Base-by-base conservation (phyloP, 176 grass and related monocot genomes). In the Carex kokanica region DNA sequence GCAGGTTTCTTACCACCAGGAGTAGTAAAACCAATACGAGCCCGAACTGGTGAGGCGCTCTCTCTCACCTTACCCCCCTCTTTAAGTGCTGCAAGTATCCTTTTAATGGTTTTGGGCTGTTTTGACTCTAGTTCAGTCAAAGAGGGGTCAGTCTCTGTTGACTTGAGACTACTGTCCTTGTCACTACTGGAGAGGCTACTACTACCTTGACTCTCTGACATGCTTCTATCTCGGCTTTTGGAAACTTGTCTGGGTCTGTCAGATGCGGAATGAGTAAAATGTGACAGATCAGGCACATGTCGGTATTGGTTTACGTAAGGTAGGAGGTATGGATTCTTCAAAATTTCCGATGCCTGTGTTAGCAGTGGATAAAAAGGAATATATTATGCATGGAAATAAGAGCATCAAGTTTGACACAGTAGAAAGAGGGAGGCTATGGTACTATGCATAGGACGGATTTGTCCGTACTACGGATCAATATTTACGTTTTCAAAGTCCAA, bases 311-410 rank as follows among this genome's bases (percentile, higher is more conserved):
- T 92, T 23, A 95, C 85, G 68, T 90, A 91, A 54, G 89, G 89
- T 86, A 92, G 93, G 25, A 99, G 79, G 78, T 90, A 93, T 38
- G 93, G 89, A 60, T 84, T 92, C 75, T 92, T 95, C 69, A 99
- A 61, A 85, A 99, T 89, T 55, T 99, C 93, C 23, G 93, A 99
- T 74, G 97, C 89, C 97, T 99, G 91, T 87, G 65, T 81, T 77
- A 27, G 85, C 25, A 59, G 56, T 69, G 43, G 84, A 52, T 51
- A 38, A 83, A 27, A 27, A 54, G 23, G 14, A 81, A 59, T 41
- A 24, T 52, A 41, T 84, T 80, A 31, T 64, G 25, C 20, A 82
- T 51, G 60, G 60, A 85, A 31, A 83, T 82, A 65, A 20, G 58
- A 60, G 83, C 27, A 90, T 8, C 3, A 59, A 86, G 86, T 85